These are phyloP conservation scores for Laetiporus sulphureus DNA, from an alignment of 1,284 basidiomycete genomes.

Conservation along the genomic window DNA sequence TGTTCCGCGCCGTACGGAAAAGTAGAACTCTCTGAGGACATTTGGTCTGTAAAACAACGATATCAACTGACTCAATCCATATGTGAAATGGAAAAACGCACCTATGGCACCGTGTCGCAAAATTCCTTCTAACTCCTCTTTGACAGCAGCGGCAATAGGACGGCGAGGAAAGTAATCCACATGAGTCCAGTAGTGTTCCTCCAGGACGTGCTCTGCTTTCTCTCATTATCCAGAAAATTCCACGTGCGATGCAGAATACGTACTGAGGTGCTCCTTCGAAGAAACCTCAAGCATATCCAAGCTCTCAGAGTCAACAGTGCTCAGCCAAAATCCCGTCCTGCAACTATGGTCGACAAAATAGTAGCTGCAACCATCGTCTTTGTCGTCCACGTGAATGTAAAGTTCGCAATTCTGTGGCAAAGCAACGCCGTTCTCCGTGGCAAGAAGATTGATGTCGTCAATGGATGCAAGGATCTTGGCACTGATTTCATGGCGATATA, in stretches of 20 bases:
- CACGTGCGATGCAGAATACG: slow-evolving; percentile 1
- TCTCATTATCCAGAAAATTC: neutral
- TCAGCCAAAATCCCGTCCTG: too few species aligned
- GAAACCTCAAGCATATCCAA: too few species aligned
- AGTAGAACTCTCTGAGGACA: slow-evolving; percentile 22
- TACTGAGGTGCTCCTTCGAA: slow-evolving; percentile 20
- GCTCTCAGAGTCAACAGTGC: too few species aligned
- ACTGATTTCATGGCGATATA: slow-evolving; percentile 5
- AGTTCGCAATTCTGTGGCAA: slow-evolving; percentile 17
- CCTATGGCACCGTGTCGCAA: slow-evolving; percentile 19
- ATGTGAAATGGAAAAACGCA: slow-evolving; percentile 6
- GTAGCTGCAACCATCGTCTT: slow-evolving; percentile 13
- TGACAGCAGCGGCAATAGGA: slow-evolving; percentile 3
- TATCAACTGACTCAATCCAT: too few species aligned
- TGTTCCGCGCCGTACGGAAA: slow-evolving; percentile 19
- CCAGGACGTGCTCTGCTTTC: slow-evolving; percentile 14
- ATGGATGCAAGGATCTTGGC: slow-evolving; percentile 8
- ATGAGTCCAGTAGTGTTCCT: slow-evolving; percentile 26
- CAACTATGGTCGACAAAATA: too few species aligned
- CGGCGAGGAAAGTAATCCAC: slow-evolving; percentile 25
- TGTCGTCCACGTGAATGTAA: slow-evolving; percentile 14
- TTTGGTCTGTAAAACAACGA: slow-evolving; percentile 12
- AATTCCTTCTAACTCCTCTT: slow-evolving; percentile 14
- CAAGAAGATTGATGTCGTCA: neutral
- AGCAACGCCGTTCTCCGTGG: neutral